Percentiles rank a stretch among this genome's conserved stretches.
These are phyloP conservation scores for Aeminium ludgeri DNA, from an alignment of 495 filamentous ascomycete species.

Conservation along the genomic window DNA sequence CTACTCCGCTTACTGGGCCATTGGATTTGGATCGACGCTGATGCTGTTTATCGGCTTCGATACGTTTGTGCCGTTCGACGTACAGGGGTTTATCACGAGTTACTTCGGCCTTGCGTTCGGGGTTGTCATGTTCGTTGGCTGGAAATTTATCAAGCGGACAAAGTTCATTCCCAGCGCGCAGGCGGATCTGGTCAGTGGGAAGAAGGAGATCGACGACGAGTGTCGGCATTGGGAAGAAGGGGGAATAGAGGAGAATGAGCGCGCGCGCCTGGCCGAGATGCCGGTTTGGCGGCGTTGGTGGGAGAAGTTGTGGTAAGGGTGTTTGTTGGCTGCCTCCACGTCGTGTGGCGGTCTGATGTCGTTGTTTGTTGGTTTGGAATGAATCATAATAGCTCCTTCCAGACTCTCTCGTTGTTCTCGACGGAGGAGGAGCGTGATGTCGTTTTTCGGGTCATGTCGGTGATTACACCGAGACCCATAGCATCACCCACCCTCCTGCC, in stretches of 20 bases:
- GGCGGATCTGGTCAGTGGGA: not conserved
- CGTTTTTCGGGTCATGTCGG: too few relatives aligned
- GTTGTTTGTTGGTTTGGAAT: too few relatives aligned
- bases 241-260: not conserved
- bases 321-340: not conserved
- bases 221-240: not conserved
- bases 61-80: slow-evolving; percentile 32
- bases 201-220: not conserved
- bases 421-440: too few relatives aligned
- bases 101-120: slow-evolving; percentile 47
- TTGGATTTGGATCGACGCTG: slow-evolving; percentile 35
- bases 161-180: slow-evolving; percentile 6
- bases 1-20: slow-evolving; percentile 42
- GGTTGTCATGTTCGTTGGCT: slow-evolving; percentile 36
- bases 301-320: not conserved
- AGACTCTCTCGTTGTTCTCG: too few relatives aligned
- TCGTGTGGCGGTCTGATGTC: too few relatives aligned
- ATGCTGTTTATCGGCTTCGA: slow-evolving; percentile 40
- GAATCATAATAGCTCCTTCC: too few relatives aligned
- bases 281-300: not conserved
- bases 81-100: not conserved
- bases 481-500: too few relatives aligned
- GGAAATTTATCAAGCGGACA: slow-evolving; percentile 35
- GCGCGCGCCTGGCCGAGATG: not conserved
- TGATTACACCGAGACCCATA: too few relatives aligned